Percentiles rank a stretch among this genome's conserved stretches.
Evolutionary conservation across 1,284 basidiomycete genomes (phyloP).

Genomic region (Spongiforma sp.): DNA sequence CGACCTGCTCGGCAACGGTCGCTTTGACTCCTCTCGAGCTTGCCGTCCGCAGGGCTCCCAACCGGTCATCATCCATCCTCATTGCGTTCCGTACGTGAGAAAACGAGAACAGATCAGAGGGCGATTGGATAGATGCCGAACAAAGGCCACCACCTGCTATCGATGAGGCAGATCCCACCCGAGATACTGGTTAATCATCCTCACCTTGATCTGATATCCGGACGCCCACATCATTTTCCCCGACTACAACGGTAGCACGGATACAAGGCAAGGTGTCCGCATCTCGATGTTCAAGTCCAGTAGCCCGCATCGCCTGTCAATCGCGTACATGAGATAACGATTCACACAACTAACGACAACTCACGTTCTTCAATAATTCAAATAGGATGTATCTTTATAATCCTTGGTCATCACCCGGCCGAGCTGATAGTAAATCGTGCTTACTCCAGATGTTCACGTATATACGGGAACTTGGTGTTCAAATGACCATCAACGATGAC

Average conservation of each 20-base stretch:
- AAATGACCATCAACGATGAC: slow-evolving; percentile 79
- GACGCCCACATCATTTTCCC: slow-evolving; percentile 73
- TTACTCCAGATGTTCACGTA: slow-evolving; percentile 87
- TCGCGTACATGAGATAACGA: background rate
- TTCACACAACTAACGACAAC: slow-evolving; percentile 22
- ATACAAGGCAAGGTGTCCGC: slow-evolving; percentile 57
- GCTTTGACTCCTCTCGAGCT: slow-evolving; percentile 73
- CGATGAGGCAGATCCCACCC: no score
- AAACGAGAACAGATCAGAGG: slow-evolving; percentile 82
- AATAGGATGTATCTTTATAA: slow-evolving; percentile 80
- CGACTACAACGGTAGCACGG: slow-evolving; percentile 74
- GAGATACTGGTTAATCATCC: background rate
- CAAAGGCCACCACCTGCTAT: slow-evolving; percentile 76
- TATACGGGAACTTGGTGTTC: slow-evolving; percentile 81
- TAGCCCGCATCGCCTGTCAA: slow-evolving; percentile 71
- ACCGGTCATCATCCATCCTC: slow-evolving; percentile 66
- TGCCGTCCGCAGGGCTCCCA: slow-evolving; percentile 71
- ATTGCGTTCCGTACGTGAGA: slow-evolving; percentile 79
- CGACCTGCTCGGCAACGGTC: slow-evolving; percentile 78
- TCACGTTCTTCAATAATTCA: slow-evolving; percentile 86
- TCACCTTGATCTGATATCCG: slow-evolving; percentile 88
- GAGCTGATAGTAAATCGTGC: slow-evolving; percentile 25
- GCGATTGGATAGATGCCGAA: slow-evolving; percentile 56
- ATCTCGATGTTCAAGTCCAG: slow-evolving; percentile 53
- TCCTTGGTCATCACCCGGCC: slow-evolving; percentile 6